Conservation (phyloP, 306 rosid species). For the Acacia melanoxylon region DNA sequence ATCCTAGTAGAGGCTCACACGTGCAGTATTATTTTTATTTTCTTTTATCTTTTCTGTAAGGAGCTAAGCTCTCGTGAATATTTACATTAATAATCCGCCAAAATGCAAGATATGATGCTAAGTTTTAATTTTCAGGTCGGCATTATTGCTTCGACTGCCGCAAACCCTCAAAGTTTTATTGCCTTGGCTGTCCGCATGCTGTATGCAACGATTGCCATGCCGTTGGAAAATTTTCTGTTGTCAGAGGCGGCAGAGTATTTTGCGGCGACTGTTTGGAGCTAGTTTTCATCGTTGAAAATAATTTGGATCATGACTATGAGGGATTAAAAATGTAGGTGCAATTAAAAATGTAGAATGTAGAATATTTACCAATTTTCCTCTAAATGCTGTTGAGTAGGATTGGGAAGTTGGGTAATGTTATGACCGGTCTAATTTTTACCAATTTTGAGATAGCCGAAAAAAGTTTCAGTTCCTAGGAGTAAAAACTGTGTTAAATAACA, state of each 20-base stretch:
- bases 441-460: background rate
- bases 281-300: conserved; percentile 50
- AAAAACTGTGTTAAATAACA: background rate
- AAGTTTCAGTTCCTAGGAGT: background rate
- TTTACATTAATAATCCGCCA: background rate
- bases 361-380: conserved; percentile 11
- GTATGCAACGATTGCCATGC: conserved; percentile 47
- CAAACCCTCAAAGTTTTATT: conserved; percentile 41
- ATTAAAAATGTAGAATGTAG: background rate
- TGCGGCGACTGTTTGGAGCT: conserved; percentile 58
- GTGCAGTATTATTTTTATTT: background rate
- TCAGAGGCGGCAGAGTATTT: conserved; percentile 48
- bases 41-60: background rate
- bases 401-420: background rate
- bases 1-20: background rate
- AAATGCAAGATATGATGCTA: background rate
- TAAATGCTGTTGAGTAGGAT: background rate
- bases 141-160: conserved; percentile 59
- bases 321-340: conserved; percentile 70
- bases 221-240: conserved; percentile 30
- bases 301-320: conserved; percentile 45
- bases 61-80: background rate
- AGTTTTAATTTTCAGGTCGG: conserved; percentile 44
- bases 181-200: conserved; percentile 65
- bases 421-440: background rate